These are phyloP conservation scores for Nothomitra cinnamomea DNA, from an alignment of 2,329 filamentous ascomycete species.

Conservation along the genomic window DNA sequence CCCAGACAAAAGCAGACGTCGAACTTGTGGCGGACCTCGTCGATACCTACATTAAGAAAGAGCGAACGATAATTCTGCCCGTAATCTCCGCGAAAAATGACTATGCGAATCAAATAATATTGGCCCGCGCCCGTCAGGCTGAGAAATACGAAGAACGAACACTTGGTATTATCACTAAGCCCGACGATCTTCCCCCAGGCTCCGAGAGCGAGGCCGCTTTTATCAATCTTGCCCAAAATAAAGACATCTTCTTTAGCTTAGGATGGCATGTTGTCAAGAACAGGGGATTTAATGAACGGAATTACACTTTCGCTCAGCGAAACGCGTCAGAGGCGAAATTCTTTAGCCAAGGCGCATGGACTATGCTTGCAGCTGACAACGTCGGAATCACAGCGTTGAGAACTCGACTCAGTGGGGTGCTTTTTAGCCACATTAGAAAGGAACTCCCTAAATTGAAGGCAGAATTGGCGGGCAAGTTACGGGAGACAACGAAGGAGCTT, in stretches of 20 bases:
- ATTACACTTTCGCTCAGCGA: slow-evolving; percentile 18
- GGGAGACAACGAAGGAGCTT: slow-evolving; percentile 10
- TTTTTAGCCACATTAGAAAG: slow-evolving; percentile 19
- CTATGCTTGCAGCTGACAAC: slow-evolving; percentile 13
- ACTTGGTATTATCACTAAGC: slow-evolving; percentile 24
- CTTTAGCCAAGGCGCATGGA: slow-evolving; percentile 18
- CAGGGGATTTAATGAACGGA: slow-evolving; percentile 18
- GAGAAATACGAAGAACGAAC: slow-evolving; percentile 19
- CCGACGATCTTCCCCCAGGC: slow-evolving; percentile 17
- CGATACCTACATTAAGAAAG: slow-evolving; percentile 23
- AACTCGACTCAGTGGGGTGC: slow-evolving; percentile 18
- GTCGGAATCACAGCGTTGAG: slow-evolving; percentile 19
- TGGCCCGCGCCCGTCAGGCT: slow-evolving; percentile 15
- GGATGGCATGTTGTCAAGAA: slow-evolving; percentile 15
- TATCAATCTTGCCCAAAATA: slow-evolving; percentile 15
- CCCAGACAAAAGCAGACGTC: slow-evolving; percentile 28
- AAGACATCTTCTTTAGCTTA: slow-evolving; percentile 12
- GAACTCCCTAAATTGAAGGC: slow-evolving; percentile 16
- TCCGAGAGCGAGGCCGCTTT: slow-evolving; percentile 16
- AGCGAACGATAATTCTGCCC: slow-evolving; percentile 29
- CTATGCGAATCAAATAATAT: slow-evolving; percentile 22
- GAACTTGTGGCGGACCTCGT: slow-evolving; percentile 30
- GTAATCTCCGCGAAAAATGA: slow-evolving; percentile 27
- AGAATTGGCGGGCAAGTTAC: slow-evolving; percentile 1
- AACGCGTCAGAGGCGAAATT: slow-evolving; percentile 26